These are phyloP conservation scores for Cardamine chenopodiifolia DNA, from an alignment of 345 rosid species.

Conservation along the genomic window DNA sequence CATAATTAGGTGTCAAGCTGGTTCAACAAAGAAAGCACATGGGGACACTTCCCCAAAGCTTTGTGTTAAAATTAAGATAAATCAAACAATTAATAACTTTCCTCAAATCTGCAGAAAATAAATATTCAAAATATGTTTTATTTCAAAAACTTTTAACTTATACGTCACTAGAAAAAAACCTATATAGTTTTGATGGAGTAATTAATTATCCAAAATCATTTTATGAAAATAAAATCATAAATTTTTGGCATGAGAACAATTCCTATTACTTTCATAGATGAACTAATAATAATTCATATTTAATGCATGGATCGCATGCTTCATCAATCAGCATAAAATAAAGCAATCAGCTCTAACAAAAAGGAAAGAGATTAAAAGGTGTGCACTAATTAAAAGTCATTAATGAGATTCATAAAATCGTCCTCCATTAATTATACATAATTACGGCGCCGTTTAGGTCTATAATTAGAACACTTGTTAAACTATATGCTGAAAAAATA, in stretches of 20 bases:
- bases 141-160: not conserved
- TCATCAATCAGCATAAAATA: constrained; percentile 20
- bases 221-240: constrained; percentile 1
- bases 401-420: not conserved
- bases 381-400: constrained; percentile 15
- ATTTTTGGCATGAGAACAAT: not conserved
- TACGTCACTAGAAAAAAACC: not conserved
- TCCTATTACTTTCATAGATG: not conserved
- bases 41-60: constrained; percentile 37
- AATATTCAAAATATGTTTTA: not conserved
- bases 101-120: constrained; percentile 16
- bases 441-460: constrained; percentile 14
- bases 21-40: constrained; percentile 46
- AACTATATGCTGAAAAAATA: constrained; percentile 8
- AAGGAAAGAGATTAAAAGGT: constrained; percentile 12
- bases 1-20: constrained; percentile 45
- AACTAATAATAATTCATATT: constrained; percentile 1
- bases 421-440: not conserved
- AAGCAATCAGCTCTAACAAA: constrained; percentile 17
- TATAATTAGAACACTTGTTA: constrained; percentile 17
- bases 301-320: constrained; percentile 20
- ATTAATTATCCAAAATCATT: not conserved
- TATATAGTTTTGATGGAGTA: not conserved
- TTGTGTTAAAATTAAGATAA: constrained; percentile 14
- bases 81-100: constrained; percentile 28